Conservation (phyloP, 2,329 filamentous ascomycete genomes). For the Talaromyces sp. region DNA sequence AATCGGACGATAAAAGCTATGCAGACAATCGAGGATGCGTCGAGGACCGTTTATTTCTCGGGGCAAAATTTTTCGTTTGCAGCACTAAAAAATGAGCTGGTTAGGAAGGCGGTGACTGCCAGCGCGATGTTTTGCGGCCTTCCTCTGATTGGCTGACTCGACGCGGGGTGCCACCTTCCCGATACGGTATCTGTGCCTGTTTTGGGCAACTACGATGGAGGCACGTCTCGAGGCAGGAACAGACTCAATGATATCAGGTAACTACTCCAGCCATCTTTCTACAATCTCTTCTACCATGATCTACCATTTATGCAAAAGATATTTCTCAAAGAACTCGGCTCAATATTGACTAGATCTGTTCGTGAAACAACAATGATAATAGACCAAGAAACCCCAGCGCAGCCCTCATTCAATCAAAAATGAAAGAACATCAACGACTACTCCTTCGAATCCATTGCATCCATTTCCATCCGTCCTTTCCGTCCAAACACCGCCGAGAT, state of each 20-base stretch:
- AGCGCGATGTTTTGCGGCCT: background rate
- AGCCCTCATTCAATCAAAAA: background rate
- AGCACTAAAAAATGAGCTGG: background rate
- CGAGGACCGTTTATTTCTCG: background rate
- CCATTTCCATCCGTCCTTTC: background rate
- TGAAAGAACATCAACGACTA: background rate
- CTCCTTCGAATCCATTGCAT: background rate
- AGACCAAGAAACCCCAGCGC: background rate
- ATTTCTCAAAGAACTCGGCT: background rate
- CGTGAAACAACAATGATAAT: background rate
- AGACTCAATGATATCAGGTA: background rate
- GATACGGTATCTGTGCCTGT: background rate
- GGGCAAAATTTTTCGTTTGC: constrained; percentile 6
- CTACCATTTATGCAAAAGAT: background rate
- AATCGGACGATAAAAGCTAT: constrained; percentile 2
- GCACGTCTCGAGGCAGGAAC: background rate
- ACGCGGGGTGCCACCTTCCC: background rate
- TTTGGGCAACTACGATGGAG: constrained; percentile 3
- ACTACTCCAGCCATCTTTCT: background rate
- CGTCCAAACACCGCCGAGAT: background rate
- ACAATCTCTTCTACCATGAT: too few relatives aligned
- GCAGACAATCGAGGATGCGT: background rate
- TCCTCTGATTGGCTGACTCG: background rate
- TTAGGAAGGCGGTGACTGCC: constrained; percentile 20
- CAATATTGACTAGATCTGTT: background rate